phyloP scores from a whole-genome alignment of 345 rosid genomes.

The Linum trigynum region DNA sequence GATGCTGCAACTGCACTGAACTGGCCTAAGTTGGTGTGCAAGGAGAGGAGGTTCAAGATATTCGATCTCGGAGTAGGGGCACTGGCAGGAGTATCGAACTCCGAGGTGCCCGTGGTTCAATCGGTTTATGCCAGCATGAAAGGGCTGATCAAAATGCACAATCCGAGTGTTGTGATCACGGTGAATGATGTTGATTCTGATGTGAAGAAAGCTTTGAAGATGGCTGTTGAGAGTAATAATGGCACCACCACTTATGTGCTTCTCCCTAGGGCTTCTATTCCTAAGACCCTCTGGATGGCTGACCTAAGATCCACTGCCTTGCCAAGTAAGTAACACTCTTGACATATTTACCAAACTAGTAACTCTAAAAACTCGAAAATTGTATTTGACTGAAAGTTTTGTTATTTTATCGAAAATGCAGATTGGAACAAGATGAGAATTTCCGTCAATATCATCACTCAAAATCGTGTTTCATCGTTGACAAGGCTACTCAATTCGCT shows the following conservation, averaged over 20 bases:
- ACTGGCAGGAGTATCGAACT: slow-evolving; percentile 50
- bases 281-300: slow-evolving; percentile 96
- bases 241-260: slow-evolving; percentile 52
- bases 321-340: slow-evolving; percentile 55
- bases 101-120: slow-evolving; percentile 87
- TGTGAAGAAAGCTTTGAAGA: slow-evolving; percentile 79
- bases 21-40: slow-evolving; percentile 77
- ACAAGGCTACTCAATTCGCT: slow-evolving; percentile 71
- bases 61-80: slow-evolving; percentile 70
- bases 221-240: slow-evolving; percentile 55
- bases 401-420: slow-evolving; percentile 19
- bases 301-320: slow-evolving; percentile 87
- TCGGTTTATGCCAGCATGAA: slow-evolving; percentile 83
- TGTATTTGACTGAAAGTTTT: neutral
- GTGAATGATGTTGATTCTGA: slow-evolving; percentile 60
- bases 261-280: slow-evolving; percentile 60
- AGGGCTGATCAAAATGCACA: slow-evolving; percentile 82
- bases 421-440: slow-evolving; percentile 94
- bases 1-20: slow-evolving; percentile 60
- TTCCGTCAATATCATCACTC: slow-evolving; percentile 85
- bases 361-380: neutral
- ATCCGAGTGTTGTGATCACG: slow-evolving; percentile 82
- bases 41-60: slow-evolving; percentile 76
- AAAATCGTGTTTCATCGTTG: slow-evolving; percentile 63
- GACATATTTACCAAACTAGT: neutral